Conservation (phyloP, 2,329 filamentous ascomycete genomes). For the Beauveria asiatica region DNA sequence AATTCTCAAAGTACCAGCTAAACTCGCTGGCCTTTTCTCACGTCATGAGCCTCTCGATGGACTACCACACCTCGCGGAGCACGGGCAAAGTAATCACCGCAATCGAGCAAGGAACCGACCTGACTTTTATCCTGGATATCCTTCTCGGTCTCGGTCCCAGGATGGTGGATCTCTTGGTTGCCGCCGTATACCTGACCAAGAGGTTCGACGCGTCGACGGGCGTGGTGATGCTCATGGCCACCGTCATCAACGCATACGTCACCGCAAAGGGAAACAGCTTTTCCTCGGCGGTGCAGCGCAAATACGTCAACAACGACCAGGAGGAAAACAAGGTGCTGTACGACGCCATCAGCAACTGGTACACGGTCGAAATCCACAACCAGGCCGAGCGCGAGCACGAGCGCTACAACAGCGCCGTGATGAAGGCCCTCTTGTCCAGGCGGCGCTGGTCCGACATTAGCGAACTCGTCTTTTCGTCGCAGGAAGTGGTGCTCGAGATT, state of each 20-base stretch:
- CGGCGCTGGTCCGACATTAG: slow-evolving; percentile 11
- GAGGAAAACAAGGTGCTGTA: slow-evolving; percentile 15
- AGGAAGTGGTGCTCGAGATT: slow-evolving; percentile 14
- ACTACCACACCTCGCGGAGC: slow-evolving; percentile 57
- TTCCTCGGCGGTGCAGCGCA: slow-evolving; percentile 12
- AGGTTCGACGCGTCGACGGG: slow-evolving; percentile 34
- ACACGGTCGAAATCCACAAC: slow-evolving; percentile 39
- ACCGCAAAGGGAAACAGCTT: slow-evolving; percentile 13
- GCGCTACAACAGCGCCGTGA: slow-evolving; percentile 14
- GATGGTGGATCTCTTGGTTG: slow-evolving; percentile 49
- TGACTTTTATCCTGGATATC: slow-evolving; percentile 49
- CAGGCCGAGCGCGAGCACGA: slow-evolving; percentile 17
- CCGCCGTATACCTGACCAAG: slow-evolving; percentile 50
- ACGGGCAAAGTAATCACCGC: slow-evolving; percentile 53
- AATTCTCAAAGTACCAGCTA: slow-evolving; percentile 39
- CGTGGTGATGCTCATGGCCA: slow-evolving; percentile 17
- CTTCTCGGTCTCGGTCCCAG: slow-evolving; percentile 51
- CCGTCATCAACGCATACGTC: slow-evolving; percentile 14
- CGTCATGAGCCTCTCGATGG: slow-evolving; percentile 57
- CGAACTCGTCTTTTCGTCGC: slow-evolving; percentile 9
- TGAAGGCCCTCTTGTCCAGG: slow-evolving; percentile 10
- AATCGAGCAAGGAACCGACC: slow-evolving; percentile 50
- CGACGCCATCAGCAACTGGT: slow-evolving; percentile 32
- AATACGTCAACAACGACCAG: slow-evolving; percentile 12
- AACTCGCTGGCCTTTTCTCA: slow-evolving; percentile 49